Conservation (phyloP, 768 basidiomycete species). For the Lactarius psammicola region DNA sequence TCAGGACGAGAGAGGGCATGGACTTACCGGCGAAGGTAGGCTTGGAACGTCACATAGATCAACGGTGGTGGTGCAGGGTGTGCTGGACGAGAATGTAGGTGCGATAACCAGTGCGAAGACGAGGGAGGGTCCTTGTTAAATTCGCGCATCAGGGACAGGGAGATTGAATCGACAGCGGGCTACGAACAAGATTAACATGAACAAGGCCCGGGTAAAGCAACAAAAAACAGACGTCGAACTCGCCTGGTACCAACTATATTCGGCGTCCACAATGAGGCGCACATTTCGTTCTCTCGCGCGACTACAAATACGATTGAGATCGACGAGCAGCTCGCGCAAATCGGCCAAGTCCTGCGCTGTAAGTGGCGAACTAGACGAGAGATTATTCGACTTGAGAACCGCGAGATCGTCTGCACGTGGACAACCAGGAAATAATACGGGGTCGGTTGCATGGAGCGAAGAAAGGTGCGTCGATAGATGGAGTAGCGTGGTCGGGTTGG, state of each 20-base stretch:
- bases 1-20: neutral
- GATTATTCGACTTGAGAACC: slow-evolving; percentile 39
- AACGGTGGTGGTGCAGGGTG: slow-evolving; percentile 43
- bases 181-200: slow-evolving; percentile 32
- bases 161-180: slow-evolving; percentile 82
- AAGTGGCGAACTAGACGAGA: slow-evolving; percentile 36
- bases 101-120: slow-evolving; percentile 18
- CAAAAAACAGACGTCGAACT: slow-evolving; percentile 2
- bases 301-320: slow-evolving; percentile 62
- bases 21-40: slow-evolving; percentile 72
- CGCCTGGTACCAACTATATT: slow-evolving; percentile 59
- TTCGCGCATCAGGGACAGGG: slow-evolving; percentile 67
- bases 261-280: slow-evolving; percentile 79
- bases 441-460: slow-evolving; percentile 29
- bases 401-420: slow-evolving; percentile 59
- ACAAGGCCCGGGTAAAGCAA: neutral
- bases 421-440: slow-evolving; percentile 66
- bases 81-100: neutral
- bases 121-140: slow-evolving; percentile 55
- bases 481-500: slow-evolving; percentile 57
- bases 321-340: slow-evolving; percentile 58
- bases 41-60: slow-evolving; percentile 85
- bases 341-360: slow-evolving; percentile 55
- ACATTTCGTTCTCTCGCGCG: slow-evolving; percentile 62
- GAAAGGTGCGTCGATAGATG: slow-evolving; percentile 61